A percentile compares a stretch with the other conserved stretches of the same genome.
Evolutionary conservation across 2,329 filamentous ascomycete genomes (phyloP).

Genomic region (Alternaria dauci): DNA sequence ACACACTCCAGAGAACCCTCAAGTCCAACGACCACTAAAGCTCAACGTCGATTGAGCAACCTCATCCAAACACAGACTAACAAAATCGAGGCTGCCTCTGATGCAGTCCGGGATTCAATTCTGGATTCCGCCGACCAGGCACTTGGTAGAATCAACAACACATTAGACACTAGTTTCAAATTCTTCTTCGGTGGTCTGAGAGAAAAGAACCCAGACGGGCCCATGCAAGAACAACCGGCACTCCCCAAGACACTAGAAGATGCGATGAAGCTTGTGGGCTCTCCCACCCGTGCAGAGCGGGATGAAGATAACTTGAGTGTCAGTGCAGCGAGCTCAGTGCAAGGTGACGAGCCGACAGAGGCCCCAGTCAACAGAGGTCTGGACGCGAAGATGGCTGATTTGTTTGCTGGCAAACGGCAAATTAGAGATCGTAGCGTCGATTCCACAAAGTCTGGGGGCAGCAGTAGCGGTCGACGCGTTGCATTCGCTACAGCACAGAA

Average conservation of each 20-base stretch:
- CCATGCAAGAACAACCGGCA: constrained; percentile 51
- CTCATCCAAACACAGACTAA: constrained; percentile 85
- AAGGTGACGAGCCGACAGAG: constrained; percentile 53
- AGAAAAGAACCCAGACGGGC: constrained; percentile 63
- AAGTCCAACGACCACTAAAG: constrained; percentile 56
- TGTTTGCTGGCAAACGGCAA: constrained; percentile 72
- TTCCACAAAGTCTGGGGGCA: constrained; percentile 71
- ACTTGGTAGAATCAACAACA: constrained; percentile 89
- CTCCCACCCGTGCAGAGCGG: constrained; percentile 62
- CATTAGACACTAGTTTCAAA: constrained; percentile 90
- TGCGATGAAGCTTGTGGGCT: constrained; percentile 85
- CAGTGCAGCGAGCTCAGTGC: constrained; percentile 62
- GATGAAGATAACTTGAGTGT: constrained; percentile 61
- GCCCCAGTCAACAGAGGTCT: constrained; percentile 44
- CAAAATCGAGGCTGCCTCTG: constrained; percentile 81
- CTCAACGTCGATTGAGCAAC: constrained; percentile 82
- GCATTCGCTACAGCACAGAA: constrained; percentile 52
- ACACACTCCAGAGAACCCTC: constrained; percentile 34
- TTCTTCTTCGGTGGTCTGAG: constrained; percentile 89
- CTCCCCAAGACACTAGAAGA: constrained; percentile 93
- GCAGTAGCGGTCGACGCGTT: constrained; percentile 67
- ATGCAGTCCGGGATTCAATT: constrained; percentile 72
- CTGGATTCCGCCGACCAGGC: constrained; percentile 90
- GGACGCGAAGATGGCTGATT: constrained; percentile 70
- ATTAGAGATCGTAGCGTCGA: constrained; percentile 79